phyloP scores from a whole-genome alignment of 2,329 filamentous ascomycete species.

The Colletotrichum sp. region DNA sequence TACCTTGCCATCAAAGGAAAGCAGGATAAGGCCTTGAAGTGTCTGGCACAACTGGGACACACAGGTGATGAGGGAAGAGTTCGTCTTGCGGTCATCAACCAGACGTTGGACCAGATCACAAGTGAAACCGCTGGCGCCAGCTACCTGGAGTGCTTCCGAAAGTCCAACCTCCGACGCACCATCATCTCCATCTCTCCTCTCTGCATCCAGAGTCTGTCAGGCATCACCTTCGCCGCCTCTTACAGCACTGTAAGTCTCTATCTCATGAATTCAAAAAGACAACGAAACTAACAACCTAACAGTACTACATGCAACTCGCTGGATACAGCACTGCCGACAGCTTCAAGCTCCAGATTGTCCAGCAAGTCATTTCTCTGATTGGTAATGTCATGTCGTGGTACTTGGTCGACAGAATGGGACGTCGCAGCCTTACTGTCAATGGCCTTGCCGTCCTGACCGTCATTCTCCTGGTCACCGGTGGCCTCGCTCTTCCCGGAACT shows the following conservation, averaged over 20 bases:
- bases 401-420: slow-evolving; percentile 41
- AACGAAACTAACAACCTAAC: not conserved
- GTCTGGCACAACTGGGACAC: slow-evolving; percentile 36
- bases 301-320: slow-evolving; percentile 47
- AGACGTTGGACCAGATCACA: slow-evolving; percentile 32
- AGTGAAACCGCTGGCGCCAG: slow-evolving; percentile 39
- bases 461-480: slow-evolving; percentile 44
- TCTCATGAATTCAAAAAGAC: not conserved
- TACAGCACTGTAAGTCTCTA: slow-evolving; percentile 30
- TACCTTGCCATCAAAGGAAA: slow-evolving; percentile 40
- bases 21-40: slow-evolving; percentile 37
- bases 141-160: slow-evolving; percentile 45
- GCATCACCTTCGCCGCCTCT: slow-evolving; percentile 26
- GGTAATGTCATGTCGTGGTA: slow-evolving; percentile 46
- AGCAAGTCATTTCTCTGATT: slow-evolving; percentile 41
- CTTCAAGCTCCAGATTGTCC: slow-evolving; percentile 44
- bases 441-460: slow-evolving; percentile 37
- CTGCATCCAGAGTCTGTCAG: slow-evolving; percentile 31
- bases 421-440: slow-evolving; percentile 39
- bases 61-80: slow-evolving; percentile 30
- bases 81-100: slow-evolving; percentile 31
- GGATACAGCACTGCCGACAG: slow-evolving; percentile 39
- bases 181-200: slow-evolving; percentile 41
- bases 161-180: slow-evolving; percentile 42
- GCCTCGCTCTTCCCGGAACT: slow-evolving; percentile 20